Percentiles rank a stretch among this genome's conserved stretches.
Evolutionary conservation across 2,329 filamentous ascomycete species (phyloP).

Genomic region (Clonostachys sp.): DNA sequence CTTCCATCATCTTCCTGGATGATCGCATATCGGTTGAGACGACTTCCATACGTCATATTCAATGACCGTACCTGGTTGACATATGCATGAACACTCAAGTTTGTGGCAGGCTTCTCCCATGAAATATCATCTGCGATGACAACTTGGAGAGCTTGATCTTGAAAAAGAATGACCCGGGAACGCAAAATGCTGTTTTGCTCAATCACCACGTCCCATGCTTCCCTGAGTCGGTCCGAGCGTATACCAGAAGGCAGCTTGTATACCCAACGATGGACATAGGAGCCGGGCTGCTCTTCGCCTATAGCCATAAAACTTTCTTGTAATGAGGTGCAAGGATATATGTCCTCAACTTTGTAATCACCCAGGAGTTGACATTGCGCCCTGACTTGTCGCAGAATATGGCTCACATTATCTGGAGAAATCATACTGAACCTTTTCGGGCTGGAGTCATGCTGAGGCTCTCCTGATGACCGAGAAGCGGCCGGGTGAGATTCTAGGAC

Average conservation of each 20-base stretch:
- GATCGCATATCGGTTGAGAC: constrained; percentile 5
- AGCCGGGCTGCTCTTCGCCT: constrained; percentile 16
- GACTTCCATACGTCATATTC: constrained; percentile 4
- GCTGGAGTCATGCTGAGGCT: too few species aligned
- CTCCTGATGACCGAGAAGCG: too few species aligned
- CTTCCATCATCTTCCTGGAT: constrained; percentile 1
- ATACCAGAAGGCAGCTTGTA: constrained; percentile 8
- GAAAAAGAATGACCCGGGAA: constrained; percentile 9
- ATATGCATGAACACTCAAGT: not conserved
- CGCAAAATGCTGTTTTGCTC: constrained; percentile 6
- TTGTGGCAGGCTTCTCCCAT: not conserved
- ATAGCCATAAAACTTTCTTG: constrained; percentile 28
- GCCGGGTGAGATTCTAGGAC: too few species aligned
- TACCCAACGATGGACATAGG: constrained; percentile 22
- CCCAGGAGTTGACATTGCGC: too few species aligned
- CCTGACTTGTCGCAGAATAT: too few species aligned
- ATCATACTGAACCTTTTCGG: too few species aligned
- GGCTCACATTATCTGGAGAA: too few species aligned
- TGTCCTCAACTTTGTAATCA: constrained; percentile 13
- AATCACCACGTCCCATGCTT: constrained; percentile 4
- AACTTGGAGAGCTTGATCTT: constrained; percentile 4
- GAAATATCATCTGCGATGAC: constrained; percentile 2
- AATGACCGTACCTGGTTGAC: not conserved
- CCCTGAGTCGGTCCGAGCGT: constrained; percentile 6
- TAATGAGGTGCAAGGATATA: constrained; percentile 27